Base-by-base conservation (phyloP, 805 yeast species). In the Yarrowia porcina region DNA sequence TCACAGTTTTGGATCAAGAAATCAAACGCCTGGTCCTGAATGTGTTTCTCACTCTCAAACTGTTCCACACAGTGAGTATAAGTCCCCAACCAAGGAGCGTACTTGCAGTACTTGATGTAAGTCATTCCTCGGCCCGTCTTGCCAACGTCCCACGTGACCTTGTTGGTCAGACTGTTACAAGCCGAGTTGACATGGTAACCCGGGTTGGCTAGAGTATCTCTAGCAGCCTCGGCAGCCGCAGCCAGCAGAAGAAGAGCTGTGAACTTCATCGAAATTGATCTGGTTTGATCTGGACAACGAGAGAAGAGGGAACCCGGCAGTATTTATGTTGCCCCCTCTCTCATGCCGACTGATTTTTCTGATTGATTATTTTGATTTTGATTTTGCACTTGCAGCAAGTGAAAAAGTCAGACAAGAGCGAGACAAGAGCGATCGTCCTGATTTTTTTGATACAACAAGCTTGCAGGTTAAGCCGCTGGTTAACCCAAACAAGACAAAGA, bases 71-170 rank as follows among this genome's bases (percentile, higher is more conserved):
- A 56, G 49, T 28, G 35, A 27, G 61, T 28, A 36, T 56, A 56
- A 20, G 61, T 56, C 3, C 61, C 61, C n/a, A 56, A 49, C 61
- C 61, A 56, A 13, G 49, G 61, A 36, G 28, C 21, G 49, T 56
- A 39, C 38, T 32, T 33, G 27, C 61, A 56, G 61, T 56, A 56
- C 49, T 56, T 56, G 49, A 41, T 21, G 39, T 56, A 56, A 2
- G 61, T 25, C 39, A 30, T 39, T 6, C 49, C 49, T 41, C 49
- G 27, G 36, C 39, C 49, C 21, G 39, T 32, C 21, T 56, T 56
- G 12, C 61, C 61, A 4, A 56, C 36, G 20, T 41, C 61, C 15
- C 17, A 56, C 30, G 27, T 56, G 61, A 56, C 49, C 49, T 38
- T 28, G 36, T 41, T 41, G 35, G 61, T 56, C 28, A 56, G 21